phyloP scores from a whole-genome alignment of 352 stramenopile genomes.

The Globisporangium paroecandrum region DNA sequence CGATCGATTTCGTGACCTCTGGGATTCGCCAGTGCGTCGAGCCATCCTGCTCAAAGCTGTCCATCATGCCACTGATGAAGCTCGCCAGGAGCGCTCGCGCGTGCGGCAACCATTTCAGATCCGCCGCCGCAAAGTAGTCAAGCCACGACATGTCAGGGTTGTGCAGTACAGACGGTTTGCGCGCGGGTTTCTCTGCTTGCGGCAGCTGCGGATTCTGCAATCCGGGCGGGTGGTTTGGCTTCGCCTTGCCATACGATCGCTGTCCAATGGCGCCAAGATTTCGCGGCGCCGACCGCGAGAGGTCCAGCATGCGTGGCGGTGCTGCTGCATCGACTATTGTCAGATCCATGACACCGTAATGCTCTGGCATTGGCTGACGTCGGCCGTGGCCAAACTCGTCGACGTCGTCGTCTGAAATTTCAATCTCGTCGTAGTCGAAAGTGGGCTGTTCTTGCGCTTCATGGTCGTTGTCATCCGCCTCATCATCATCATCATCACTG shows the following conservation, averaged over 20 bases:
- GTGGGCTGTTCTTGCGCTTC: constrained; percentile 5
- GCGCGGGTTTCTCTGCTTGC: background rate
- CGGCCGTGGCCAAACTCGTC: background rate
- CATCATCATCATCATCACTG: constrained; percentile 13
- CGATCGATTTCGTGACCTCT: constrained; percentile 22
- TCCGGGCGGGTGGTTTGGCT: background rate
- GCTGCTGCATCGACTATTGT: background rate
- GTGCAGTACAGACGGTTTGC: constrained; percentile 5
- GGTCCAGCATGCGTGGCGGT: background rate
- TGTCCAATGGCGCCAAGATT: background rate
- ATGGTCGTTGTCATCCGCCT: constrained; percentile 3
- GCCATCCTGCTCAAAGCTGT: constrained; percentile 37
- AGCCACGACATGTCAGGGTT: constrained; percentile 38
- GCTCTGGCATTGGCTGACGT: background rate
- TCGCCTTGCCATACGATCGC: background rate
- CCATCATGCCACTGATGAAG: constrained; percentile 37
- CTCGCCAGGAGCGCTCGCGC: constrained; percentile 24
- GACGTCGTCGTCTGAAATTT: constrained; percentile 24
- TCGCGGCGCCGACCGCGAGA: background rate
- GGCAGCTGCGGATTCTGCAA: background rate
- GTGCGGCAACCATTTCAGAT: constrained; percentile 43
- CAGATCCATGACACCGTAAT: constrained; percentile 1
- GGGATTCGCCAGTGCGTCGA: constrained; percentile 19
- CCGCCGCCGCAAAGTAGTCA: constrained; percentile 19
- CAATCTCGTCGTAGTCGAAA: constrained; percentile 13